Conservation (phyloP, 139 green algal species). For the Limnomonas spitsbergensis region DNA sequence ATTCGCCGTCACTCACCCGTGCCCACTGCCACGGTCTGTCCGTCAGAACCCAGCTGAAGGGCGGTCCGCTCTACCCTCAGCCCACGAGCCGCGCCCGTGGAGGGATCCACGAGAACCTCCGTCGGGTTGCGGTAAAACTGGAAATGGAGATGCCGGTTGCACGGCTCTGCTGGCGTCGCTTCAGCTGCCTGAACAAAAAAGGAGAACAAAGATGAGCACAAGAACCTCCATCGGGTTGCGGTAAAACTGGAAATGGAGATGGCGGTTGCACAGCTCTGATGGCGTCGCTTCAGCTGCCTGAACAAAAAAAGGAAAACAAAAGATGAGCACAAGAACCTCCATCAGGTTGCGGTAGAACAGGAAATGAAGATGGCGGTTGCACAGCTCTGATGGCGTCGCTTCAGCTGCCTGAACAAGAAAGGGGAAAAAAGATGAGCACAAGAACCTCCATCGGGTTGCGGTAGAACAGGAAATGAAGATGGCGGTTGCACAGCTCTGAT, state of each 20-base stretch:
- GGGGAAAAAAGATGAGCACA: background rate
- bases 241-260: slow-evolving; percentile 77
- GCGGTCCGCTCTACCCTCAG: slow-evolving; percentile 38
- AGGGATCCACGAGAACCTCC: slow-evolving; percentile 35
- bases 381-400: no score
- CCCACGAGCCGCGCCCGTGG: background rate
- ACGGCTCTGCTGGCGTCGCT: no score
- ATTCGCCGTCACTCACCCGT: background rate
- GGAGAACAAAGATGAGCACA: background rate
- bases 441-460: slow-evolving; percentile 56
- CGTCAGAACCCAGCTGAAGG: slow-evolving; percentile 5
- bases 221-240: slow-evolving; percentile 56
- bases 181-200: no score
- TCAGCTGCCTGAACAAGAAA: no score
- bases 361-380: slow-evolving; percentile 70
- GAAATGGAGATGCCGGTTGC: slow-evolving; percentile 71
- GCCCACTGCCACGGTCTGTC: background rate
- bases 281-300: no score
- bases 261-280: no score
- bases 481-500: no score
- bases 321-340: no score
- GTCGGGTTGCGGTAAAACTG: slow-evolving; percentile 71
- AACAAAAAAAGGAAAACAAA: no score
- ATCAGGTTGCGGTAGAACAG: slow-evolving; percentile 69
- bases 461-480: slow-evolving; percentile 77